Evolutionary conservation across 768 basidiomycete species (phyloP), one percentile per base, ranked within the genome.

Genomic region (Pleurotus giganteus): DNA sequence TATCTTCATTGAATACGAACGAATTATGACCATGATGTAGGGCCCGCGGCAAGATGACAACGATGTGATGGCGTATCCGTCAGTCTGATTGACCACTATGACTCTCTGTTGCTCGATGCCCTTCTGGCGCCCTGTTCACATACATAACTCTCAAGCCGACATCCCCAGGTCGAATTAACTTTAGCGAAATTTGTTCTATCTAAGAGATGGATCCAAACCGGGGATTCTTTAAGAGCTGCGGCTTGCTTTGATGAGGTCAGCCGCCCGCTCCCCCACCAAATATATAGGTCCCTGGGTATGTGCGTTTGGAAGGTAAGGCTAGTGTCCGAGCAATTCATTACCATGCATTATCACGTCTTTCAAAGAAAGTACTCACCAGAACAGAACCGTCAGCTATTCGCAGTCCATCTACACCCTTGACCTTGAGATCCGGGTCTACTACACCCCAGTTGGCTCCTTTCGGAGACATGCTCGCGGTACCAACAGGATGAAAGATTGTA

Each of bases 301-400:
- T 2, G 55, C 65, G n/a, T 63, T 62, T 15, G 66, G 67, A 13
- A 65, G 53, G 24, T 63, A 43, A 13, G 71, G 62, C 67, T 68
- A 15, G 29, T 24, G 23, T 17, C 23, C 13, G 27, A 42, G 34
- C 32, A 27, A 8, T 15, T 3, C 26, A 42, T 28, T 12, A 28
- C 23, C 41, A 17, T 23, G 21, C 27, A 17, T 53, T 32, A 13
- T 11, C 12, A 43, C 27, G 42, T 4, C 21, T 9, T 31, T 54
- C 28, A 34, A 44, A 53, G 43, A 44, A 27, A 29, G 13, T 7
- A 61, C 69, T 60, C 47, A 71, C 72, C 53, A 72, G 58, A 15
- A 71, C 63, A 2, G 70, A 73, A 24, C 70, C 69, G 61, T 77
- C 74, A 41, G 76, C 67, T n/a, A 77, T 62, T 8, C 76, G 56